phyloP scores from a whole-genome alignment of 2,329 filamentous ascomycete genomes.

The Diaporthe sp. region DNA sequence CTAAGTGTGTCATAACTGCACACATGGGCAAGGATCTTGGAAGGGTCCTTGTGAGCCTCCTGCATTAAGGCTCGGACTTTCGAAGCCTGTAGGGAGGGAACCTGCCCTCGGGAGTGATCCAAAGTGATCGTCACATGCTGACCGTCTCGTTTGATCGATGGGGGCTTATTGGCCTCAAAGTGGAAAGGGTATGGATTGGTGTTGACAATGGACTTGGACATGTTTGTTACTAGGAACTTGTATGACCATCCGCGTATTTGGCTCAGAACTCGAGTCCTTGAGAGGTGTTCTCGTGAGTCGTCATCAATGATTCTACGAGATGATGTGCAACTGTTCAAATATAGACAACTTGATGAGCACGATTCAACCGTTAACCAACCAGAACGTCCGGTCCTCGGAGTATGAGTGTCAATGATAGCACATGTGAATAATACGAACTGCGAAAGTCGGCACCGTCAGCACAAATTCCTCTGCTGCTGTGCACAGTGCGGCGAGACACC shows the following conservation, averaged over 20 bases:
- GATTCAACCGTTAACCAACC: not conserved
- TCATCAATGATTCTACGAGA: not conserved
- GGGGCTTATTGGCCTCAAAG: not conserved
- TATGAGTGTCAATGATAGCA: not conserved
- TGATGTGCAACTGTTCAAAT: not conserved
- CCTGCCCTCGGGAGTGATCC: not conserved
- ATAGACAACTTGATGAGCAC: not conserved
- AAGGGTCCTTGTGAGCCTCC: not conserved
- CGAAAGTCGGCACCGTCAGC: not conserved
- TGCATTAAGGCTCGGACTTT: not conserved
- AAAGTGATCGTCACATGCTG: not conserved
- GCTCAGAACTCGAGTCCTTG: no score
- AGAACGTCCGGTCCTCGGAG: not conserved
- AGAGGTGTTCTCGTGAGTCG: not conserved
- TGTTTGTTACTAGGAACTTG: not conserved
- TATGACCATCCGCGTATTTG: no score
- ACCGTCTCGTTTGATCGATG: not conserved
- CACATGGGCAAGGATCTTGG: conserved; percentile 5
- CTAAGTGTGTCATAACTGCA: conserved; percentile 9
- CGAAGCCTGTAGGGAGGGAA: not conserved
- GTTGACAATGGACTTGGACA: conserved; percentile 9
- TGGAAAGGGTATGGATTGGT: not conserved
- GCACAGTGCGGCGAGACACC: not conserved
- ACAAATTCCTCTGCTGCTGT: not conserved
- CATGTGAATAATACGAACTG: no score